These are phyloP conservation scores for Gliomastix tumulicola DNA, from an alignment of 2,329 filamentous ascomycete genomes.

Conservation along the genomic window DNA sequence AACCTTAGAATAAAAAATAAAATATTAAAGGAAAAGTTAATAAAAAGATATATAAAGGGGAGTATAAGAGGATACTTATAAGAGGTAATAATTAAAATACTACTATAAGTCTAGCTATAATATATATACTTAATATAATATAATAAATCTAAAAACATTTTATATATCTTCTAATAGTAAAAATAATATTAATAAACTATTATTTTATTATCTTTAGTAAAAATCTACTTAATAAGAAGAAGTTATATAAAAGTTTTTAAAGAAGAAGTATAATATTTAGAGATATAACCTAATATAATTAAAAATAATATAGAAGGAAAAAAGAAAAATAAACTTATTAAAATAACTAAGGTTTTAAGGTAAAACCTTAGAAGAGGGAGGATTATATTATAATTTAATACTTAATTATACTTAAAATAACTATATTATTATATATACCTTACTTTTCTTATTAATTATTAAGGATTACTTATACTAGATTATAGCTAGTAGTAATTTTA, in stretches of 20 bases:
- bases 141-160: background rate
- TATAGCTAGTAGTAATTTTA: background rate
- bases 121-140: background rate
- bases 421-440: background rate
- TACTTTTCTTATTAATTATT: background rate
- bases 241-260: too few species aligned
- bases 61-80: background rate
- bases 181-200: too few species aligned
- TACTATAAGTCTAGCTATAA: too few species aligned
- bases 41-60: too few species aligned
- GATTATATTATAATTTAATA: background rate
- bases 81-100: background rate
- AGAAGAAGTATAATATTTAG: too few species aligned
- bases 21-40: too few species aligned
- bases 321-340: background rate
- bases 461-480: background rate
- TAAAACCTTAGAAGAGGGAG: background rate
- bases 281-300: too few species aligned
- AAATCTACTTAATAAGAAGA: too few species aligned
- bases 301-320: background rate
- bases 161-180: background rate
- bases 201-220: too few species aligned
- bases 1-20: too few species aligned
- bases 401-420: conserved; percentile 1
- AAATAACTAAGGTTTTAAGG: background rate